Base-by-base conservation (phyloP, 305 asterid species). In the Coffea humblotiana region DNA sequence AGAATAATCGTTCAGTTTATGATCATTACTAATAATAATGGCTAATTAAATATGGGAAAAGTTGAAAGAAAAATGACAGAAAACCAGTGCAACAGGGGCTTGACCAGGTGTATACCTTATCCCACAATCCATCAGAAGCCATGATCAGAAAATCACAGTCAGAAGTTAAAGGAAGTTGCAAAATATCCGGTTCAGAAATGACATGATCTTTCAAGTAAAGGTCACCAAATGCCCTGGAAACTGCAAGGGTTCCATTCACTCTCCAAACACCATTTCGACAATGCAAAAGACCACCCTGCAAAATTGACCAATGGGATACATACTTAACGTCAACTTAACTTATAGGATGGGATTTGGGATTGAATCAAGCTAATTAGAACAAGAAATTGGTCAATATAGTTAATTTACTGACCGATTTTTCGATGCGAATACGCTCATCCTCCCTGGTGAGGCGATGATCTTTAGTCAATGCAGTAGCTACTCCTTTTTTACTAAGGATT, bases 61-160 rank as follows among this genome's bases (percentile, higher is more conserved):
- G 43, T 40, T 3, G 43, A 40, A 40, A 40, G 6, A 40, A 40
- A 40, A 40, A 40, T 40, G 43, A 40, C 43, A 40, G 43, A 40
- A 40, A 40, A 40, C 43, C 43, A 40, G 43, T 40, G 43, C 43
- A 40, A 40, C 43, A 40, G 43, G 43, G 43, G 43, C 43, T 40
- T 40, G 43, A 5, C 6, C 6, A 5, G 60, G 8, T 21, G 40
- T 1, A 25, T 78, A 88, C 91, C 90, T 84, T 87, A 81, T 89
- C 90, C 92, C 92, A 89, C 77, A 89, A 80, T 64, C 92, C 92
- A 82, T 89, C 90, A 60, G 92, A 89, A 82, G 90, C 90, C 74
- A 89, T 49, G 64, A 89, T 84, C 40, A 89, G 87, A 78, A 87
- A 89, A 32, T 87, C 81, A 37, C 87, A 85, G 68, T 87, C 90